phyloP scores from a whole-genome alignment of 2,329 filamentous ascomycete species.

The Penicillium sp. region DNA sequence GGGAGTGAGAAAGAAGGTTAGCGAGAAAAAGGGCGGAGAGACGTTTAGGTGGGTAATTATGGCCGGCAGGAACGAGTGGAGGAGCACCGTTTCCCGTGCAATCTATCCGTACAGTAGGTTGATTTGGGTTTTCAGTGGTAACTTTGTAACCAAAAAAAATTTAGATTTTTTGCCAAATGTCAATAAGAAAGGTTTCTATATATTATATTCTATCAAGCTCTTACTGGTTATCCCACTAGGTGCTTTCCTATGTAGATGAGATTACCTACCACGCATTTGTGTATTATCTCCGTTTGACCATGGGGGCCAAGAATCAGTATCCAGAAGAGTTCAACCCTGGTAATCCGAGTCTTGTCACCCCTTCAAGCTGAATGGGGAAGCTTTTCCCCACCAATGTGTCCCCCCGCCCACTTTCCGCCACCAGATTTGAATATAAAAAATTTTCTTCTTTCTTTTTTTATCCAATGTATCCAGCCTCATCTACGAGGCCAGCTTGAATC shows the following conservation, averaged over 20 bases:
- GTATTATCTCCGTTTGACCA: no score
- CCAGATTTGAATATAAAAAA: neutral
- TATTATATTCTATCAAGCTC: neutral
- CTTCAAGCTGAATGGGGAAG: neutral
- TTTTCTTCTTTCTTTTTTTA: neutral
- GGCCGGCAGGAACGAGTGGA: constrained; percentile 3
- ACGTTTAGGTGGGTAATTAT: constrained; percentile 2
- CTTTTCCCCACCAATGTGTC: neutral
- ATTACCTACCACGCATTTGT: no score
- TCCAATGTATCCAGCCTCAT: neutral
- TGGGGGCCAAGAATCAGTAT: no score
- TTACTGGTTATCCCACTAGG: no score
- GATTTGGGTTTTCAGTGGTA: neutral
- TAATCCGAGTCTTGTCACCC: neutral
- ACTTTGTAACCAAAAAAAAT: neutral
- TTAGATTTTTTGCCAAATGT: neutral
- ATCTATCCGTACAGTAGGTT: neutral
- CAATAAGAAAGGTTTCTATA: neutral
- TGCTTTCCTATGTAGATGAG: no score
- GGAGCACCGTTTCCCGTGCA: neutral
- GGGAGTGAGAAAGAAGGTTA: constrained; percentile 2
- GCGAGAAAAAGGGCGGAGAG: constrained; percentile 11
- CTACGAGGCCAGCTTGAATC: neutral
- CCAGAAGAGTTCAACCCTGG: neutral
- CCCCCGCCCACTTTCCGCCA: neutral